Evolutionary conservation across 495 filamentous ascomycete species (phyloP), one percentile per base, ranked within the genome.

Genomic region (Penicillium maclennaniae): DNA sequence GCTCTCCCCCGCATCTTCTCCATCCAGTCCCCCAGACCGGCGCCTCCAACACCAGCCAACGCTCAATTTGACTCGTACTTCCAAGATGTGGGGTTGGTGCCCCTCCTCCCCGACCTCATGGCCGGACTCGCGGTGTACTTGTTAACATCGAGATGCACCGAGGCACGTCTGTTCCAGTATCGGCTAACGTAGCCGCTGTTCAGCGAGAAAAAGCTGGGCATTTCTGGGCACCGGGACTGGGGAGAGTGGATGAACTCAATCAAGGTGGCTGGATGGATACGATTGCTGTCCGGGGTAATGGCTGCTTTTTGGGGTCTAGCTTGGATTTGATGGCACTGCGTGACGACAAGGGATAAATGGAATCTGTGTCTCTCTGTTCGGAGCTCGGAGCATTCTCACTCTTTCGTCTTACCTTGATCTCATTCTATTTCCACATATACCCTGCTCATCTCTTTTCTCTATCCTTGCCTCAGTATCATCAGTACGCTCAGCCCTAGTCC

Each of bases 21-120:
- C 17, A 23, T 41, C 48, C 37, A 39, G 43, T 51, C 44, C 37
- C 48, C 27, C 48, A 39, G 39, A 42, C 20, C 39, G 20, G 39
- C 38, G 9, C 9, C 39, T n/a, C 10, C 31, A 12, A 10, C 31
- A 34, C 37, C 21, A 36, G 37, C 16, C 2, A 50, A 23, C 26
- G 34, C 21, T 26, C 41, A 31, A 37, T 16, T 27, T 39, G 37
- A 17, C 23, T 42, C 9, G n/a, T 36, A 7, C 46, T 6, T 17
- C 34, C 21, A 2, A 6, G 25, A 23, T 15, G 38, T 50, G 47
- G 40, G n/a, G 37, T 19, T 7, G n/a, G 9, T 16, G 26, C 47
- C 38, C 37, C 47, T 31, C 39, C 16, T 17, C 23, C 34, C 6
- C 7, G 2, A 1, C 1, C 6, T 42, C 26, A 2, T 5, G 21